These are phyloP conservation scores for Paralagenidium karlingii DNA, from an alignment of 352 stramenopile genomes.

Conservation along the genomic window DNA sequence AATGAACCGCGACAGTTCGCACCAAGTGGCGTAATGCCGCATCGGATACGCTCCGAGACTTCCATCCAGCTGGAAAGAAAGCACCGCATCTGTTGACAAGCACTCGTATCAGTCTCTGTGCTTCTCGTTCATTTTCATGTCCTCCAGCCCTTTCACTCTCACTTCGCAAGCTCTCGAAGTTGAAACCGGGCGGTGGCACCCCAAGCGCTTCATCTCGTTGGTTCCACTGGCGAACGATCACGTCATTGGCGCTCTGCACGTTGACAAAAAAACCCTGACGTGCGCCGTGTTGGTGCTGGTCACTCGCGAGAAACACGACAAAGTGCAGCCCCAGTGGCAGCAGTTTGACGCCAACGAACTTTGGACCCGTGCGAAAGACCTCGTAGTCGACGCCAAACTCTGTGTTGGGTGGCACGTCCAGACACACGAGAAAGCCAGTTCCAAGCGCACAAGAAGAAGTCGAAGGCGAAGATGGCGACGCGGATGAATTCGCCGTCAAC, in stretches of 20 bases:
- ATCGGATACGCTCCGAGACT: slow-evolving; percentile 67
- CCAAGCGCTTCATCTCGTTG: slow-evolving; percentile 64
- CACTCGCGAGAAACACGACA: slow-evolving; percentile 60
- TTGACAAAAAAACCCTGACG: slow-evolving; percentile 75
- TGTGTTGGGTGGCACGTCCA: slow-evolving; percentile 60
- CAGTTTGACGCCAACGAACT: slow-evolving; percentile 81
- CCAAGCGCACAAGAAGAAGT: no score
- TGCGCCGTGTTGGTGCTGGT: slow-evolving; percentile 71
- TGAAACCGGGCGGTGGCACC: slow-evolving; percentile 28
- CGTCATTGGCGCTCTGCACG: slow-evolving; percentile 38
- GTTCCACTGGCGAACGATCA: slow-evolving; percentile 70
- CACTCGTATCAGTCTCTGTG: no score
- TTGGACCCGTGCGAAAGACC: slow-evolving; percentile 61
- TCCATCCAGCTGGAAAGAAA: slow-evolving; percentile 73
- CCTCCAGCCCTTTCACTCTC: no score
- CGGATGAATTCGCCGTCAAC: no score
- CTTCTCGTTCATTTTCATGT: no score
- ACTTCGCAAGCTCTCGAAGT: slow-evolving; percentile 63
- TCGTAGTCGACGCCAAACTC: slow-evolving; percentile 84
- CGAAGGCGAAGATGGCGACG: no score
- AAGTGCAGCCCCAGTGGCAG: slow-evolving; percentile 70
- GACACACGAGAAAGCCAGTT: slow-evolving; percentile 71
- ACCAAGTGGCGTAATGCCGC: slow-evolving; percentile 63
- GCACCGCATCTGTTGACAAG: no score
- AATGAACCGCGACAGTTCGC: slow-evolving; percentile 55